Base-by-base conservation (phyloP, 257 asterid species). In the Scutellaria galericulata region DNA sequence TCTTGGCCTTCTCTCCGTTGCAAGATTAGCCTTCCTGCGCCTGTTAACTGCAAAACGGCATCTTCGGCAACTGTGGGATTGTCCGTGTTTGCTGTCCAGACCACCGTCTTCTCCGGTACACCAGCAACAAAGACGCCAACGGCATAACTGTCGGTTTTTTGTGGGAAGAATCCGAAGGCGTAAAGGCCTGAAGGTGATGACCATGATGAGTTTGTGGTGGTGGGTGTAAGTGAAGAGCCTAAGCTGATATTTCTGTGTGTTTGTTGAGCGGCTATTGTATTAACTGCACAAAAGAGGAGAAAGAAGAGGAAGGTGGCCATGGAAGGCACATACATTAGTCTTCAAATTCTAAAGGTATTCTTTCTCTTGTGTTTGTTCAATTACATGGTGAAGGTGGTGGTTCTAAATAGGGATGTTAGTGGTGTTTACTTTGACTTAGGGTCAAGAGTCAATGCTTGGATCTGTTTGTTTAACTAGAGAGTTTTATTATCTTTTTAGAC, bases 181-280 rank as follows among this genome's bases (percentile, higher is more conserved):
- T 18, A 83, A 0, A 74, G 60, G 60, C 81, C 75, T 27, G 84
- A 80, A 13, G 70, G 73, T 5, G 84, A 83, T 11, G 58, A 15
- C 84, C 84, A 83, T 13, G 75, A 27, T 31, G 82, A 48, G 66
- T 63, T 81, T 12, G 75, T 5, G 20, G 75, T 5, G 20, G 40
- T 51, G 70, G 89, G 89, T 18, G 80, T 78, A 52, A 87, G 71
- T 20, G 85, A 80, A 53, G 86, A 78, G 65, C 87, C 87, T 18
- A 35, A 55, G 74, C 6, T 75, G 35, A 85, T 85, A 54, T 76
- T 86, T 12, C 65, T 27, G 54, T 52, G 1, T 60, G 74, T 64
- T 66, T 15, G 71, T 70, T 82, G 86, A 35, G 86, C 78, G 72
- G 72, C 58, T 74, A 51, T 68, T 46, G 76, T 2, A 1, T 7